Evolutionary conservation across 176 grass and related monocot species (phyloP).

Genomic region (Triticum turgidum): DNA sequence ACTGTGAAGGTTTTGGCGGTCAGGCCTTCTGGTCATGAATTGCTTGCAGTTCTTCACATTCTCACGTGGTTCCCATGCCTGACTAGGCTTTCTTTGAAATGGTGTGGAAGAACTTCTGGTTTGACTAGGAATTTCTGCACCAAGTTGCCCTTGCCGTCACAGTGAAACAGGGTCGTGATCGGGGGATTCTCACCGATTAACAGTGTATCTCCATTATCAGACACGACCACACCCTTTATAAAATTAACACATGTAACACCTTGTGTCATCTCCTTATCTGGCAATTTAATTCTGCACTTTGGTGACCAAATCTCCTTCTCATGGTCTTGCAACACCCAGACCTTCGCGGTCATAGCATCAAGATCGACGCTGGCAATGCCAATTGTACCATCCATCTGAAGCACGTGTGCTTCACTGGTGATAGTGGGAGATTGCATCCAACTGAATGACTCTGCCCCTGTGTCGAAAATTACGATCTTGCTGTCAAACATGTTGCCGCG

Average conservation of each 20-base stretch:
- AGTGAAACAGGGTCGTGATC: background rate
- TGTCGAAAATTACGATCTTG: background rate
- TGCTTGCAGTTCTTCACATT: no score
- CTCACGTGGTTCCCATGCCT: background rate
- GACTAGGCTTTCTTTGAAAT: conserved; percentile 16
- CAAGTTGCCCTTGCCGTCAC: conserved; percentile 11
- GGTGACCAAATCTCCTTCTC: background rate
- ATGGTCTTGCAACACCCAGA: background rate
- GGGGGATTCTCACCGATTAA: fast-evolving
- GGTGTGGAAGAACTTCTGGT: no score
- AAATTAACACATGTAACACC: no score
- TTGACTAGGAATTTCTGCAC: background rate
- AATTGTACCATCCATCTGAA: background rate
- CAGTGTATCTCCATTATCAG: background rate
- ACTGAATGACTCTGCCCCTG: background rate
- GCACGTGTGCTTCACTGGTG: fast-evolving
- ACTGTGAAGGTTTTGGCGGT: no score
- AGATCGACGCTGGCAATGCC: background rate
- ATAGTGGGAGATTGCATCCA: background rate
- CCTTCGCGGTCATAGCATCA: background rate
- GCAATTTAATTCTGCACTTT: background rate
- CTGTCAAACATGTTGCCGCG: background rate
- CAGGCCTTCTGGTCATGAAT: no score
- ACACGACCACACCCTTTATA: background rate
- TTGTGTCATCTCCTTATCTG: background rate